Percentiles rank a stretch among this genome's conserved stretches.
Conservation (phyloP, 345 rosid genomes). For the Arabidopsis arenosa region DNA sequence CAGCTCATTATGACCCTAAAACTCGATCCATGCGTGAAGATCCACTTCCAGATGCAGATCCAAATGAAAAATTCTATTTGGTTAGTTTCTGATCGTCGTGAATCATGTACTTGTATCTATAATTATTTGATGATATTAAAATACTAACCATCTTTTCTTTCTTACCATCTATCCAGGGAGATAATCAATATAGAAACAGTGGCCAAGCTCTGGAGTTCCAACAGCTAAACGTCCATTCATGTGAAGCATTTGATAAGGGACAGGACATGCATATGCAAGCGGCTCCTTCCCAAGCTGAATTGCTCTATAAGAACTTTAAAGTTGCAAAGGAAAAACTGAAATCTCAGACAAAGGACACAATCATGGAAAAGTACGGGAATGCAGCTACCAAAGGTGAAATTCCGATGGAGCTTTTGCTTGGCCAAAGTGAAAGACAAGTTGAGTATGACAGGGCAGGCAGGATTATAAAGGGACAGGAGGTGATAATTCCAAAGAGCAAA, state of each 20-base stretch:
- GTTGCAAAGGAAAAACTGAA: conserved; percentile 61
- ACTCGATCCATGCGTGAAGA: conserved; percentile 85
- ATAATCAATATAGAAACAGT: conserved; percentile 65
- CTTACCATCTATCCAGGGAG: conserved; percentile 51
- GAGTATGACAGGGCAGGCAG: conserved; percentile 76
- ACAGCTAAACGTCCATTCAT: conserved; percentile 63
- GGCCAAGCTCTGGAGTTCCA: conserved; percentile 83
- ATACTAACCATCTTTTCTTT: too few relatives aligned
- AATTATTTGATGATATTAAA: too few relatives aligned
- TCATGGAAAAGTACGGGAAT: conserved; percentile 69
- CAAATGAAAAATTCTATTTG: conserved; percentile 71
- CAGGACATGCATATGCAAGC: conserved; percentile 66
- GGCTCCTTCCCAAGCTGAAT: conserved; percentile 82
- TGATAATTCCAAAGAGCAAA: conserved; percentile 67
- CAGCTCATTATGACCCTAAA: conserved; percentile 73
- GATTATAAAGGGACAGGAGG: conserved; percentile 69
- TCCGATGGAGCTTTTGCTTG: conserved; percentile 71
- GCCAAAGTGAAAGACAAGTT: conserved; percentile 77
- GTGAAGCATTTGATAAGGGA: conserved; percentile 43
- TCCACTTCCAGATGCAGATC: conserved; percentile 86
- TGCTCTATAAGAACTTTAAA: conserved; percentile 60
- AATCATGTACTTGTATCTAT: too few relatives aligned
- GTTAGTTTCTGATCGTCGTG: too few relatives aligned
- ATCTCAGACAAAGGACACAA: conserved; percentile 58
- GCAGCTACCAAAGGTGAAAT: conserved; percentile 65